Percentiles rank a stretch among this genome's conserved stretches.
These are phyloP conservation scores for Closterium sp. DNA, from an alignment of 139 green algal genomes.

Conservation along the genomic window DNA sequence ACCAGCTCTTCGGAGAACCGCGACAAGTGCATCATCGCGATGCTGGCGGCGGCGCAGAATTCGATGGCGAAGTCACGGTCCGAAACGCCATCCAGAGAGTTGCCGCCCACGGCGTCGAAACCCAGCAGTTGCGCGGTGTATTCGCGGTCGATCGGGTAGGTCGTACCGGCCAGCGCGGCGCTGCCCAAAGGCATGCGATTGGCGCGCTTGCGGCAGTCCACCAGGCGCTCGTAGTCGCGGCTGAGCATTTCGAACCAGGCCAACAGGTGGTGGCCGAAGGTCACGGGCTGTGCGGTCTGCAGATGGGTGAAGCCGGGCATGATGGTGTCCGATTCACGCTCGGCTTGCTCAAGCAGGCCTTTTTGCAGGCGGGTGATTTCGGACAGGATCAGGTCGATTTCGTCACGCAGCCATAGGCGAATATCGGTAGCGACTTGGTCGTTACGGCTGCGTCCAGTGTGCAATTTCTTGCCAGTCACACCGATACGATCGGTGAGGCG, in stretches of 20 bases:
- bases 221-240: too few relatives aligned
- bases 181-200: slow-evolving; percentile 71
- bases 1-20: slow-evolving; percentile 54
- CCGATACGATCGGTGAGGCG: slow-evolving; percentile 20
- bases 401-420: slow-evolving; percentile 80
- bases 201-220: slow-evolving; percentile 77
- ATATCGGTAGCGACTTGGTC: slow-evolving; percentile 97
- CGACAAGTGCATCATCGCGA: slow-evolving; percentile 83
- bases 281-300: slow-evolving; percentile 87
- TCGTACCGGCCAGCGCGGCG: slow-evolving; percentile 90
- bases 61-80: slow-evolving; percentile 94
- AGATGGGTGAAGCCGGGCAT: slow-evolving; percentile 73
- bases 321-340: background rate
- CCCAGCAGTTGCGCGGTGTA: slow-evolving; percentile 67
- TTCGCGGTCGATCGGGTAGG: slow-evolving; percentile 84
- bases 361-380: slow-evolving; percentile 22
- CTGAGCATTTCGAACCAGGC: slow-evolving; percentile 70
- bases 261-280: slow-evolving; percentile 92
- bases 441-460: slow-evolving; percentile 91
- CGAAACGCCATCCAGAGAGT: slow-evolving; percentile 92
- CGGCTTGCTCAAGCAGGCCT: slow-evolving; percentile 6
- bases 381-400: slow-evolving; percentile 73
- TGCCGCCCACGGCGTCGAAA: slow-evolving; percentile 73
- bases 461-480: slow-evolving; percentile 82
- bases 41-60: slow-evolving; percentile 72